Percentiles rank a stretch among this genome's conserved stretches.
Conservation (phyloP, 116 monocot genomes). For the Thalassia testudinum region DNA sequence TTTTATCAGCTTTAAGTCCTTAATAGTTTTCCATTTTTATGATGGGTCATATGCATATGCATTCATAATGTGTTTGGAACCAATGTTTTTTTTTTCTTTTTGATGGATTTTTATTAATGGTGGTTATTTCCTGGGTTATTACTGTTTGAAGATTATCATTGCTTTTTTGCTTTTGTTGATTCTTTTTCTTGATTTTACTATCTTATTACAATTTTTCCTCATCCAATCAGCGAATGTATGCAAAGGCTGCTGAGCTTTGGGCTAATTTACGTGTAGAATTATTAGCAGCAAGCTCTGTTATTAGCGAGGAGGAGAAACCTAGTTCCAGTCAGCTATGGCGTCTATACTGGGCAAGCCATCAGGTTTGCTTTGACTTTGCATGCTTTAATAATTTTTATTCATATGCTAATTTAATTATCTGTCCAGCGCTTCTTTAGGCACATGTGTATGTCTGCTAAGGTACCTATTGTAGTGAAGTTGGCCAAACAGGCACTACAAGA, state of each 20-base stretch:
- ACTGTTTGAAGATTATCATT: too few species aligned
- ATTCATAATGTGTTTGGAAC: too few species aligned
- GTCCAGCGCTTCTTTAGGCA: conserved; percentile 90
- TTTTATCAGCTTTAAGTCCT: too few species aligned
- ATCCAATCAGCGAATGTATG: conserved; percentile 62
- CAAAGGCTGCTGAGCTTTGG: conserved; percentile 90
- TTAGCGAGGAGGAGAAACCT: conserved; percentile 64
- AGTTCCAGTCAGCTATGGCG: conserved; percentile 80
- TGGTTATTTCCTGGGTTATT: too few species aligned
- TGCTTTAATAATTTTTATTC: background rate
- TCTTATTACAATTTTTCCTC: too few species aligned
- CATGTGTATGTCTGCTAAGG: conserved; percentile 99
- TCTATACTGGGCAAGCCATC: conserved; percentile 93
- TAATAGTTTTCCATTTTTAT: too few species aligned
- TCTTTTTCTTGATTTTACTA: too few species aligned
- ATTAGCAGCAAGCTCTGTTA: conserved; percentile 59
- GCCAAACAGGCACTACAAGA: conserved; percentile 69
- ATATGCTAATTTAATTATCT: conserved; percentile 2
- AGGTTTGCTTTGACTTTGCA: conserved; percentile 21
- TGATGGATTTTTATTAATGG: too few species aligned
- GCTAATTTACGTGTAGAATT: conserved; percentile 86
- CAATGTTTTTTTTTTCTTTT: too few species aligned
- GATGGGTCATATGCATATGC: too few species aligned
- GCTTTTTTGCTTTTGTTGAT: too few species aligned
- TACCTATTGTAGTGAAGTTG: conserved; percentile 66